These are phyloP conservation scores for Leccinum solheimii DNA, from an alignment of 1,284 basidiomycete species.

Conservation along the genomic window DNA sequence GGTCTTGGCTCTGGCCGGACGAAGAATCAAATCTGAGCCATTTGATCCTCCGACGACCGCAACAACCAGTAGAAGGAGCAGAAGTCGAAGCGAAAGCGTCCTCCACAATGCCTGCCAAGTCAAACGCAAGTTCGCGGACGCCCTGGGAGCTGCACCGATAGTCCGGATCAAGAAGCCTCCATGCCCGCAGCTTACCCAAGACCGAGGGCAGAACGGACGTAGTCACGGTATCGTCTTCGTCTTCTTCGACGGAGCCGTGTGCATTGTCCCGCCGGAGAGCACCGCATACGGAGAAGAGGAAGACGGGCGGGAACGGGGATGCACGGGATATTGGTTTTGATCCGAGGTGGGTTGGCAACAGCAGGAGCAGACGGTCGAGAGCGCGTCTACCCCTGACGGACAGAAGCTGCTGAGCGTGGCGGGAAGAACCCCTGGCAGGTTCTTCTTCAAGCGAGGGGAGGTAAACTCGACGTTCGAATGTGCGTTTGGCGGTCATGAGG, in stretches of 20 bases:
- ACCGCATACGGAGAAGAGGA: slow-evolving; percentile 30
- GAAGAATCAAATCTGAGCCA: slow-evolving; percentile 18
- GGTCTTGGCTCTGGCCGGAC: slow-evolving; percentile 5
- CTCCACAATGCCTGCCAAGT: slow-evolving; percentile 18
- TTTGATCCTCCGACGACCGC: slow-evolving; percentile 18
- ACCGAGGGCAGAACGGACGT: slow-evolving; percentile 25
- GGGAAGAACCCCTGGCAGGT: slow-evolving; percentile 5
- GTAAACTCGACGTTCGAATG: not conserved
- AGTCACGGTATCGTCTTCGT: not conserved
- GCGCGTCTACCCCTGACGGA: slow-evolving; percentile 13
- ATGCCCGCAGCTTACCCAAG: slow-evolving; percentile 23
- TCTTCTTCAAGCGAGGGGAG: slow-evolving; percentile 3
- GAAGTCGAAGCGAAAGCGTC: slow-evolving; percentile 1
- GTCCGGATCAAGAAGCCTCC: slow-evolving; percentile 25
- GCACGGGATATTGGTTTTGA: not conserved
- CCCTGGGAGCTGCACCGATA: slow-evolving; percentile 16
- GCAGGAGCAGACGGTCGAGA: slow-evolving; percentile 18
- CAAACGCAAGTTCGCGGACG: slow-evolving; percentile 21
- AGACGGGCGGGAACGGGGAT: slow-evolving; percentile 12
- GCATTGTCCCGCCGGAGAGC: slow-evolving; percentile 6
- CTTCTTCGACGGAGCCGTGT: not conserved
- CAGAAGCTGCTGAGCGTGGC: slow-evolving; percentile 1
- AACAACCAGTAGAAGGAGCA: not conserved
- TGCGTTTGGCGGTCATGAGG: slow-evolving; percentile 20
- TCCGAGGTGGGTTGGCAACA: slow-evolving; percentile 18